These are phyloP conservation scores for Nemania sp. DNA, from an alignment of 2,329 filamentous ascomycete species.

Conservation along the genomic window DNA sequence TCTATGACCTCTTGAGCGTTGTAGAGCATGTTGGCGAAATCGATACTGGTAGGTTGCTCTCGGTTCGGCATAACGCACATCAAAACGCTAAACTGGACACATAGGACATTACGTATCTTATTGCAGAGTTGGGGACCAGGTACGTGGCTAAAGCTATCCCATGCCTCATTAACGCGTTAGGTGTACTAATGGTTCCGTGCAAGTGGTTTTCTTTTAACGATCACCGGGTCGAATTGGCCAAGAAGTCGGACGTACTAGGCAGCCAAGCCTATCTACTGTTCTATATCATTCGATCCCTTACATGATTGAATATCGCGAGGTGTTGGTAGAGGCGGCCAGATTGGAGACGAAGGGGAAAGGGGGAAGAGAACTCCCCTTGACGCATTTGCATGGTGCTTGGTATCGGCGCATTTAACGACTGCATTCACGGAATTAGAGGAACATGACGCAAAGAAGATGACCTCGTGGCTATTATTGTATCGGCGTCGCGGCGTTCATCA, in stretches of 20 bases:
- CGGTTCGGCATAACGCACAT: background rate
- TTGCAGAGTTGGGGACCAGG: constrained; percentile 76
- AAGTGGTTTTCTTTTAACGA: constrained; percentile 97
- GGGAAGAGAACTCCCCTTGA: constrained; percentile 1
- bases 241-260: constrained; percentile 80
- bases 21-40: constrained; percentile 93
- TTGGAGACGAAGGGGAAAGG: background rate
- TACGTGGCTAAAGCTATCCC: constrained; percentile 40
- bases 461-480: constrained; percentile 5
- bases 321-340: background rate
- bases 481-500: constrained; percentile 18
- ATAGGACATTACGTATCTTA: constrained; percentile 85
- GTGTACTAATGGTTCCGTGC: constrained; percentile 1
- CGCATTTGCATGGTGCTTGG: constrained; percentile 36
- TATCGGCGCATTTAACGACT: constrained; percentile 21
- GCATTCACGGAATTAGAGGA: constrained; percentile 29
- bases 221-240: constrained; percentile 84
- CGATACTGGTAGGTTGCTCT: constrained; percentile 65
- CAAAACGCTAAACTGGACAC: constrained; percentile 19
- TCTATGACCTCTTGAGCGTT: constrained; percentile 86
- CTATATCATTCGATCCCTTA: constrained; percentile 69
- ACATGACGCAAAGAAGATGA: constrained; percentile 22
- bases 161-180: background rate
- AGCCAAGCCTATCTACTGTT: constrained; percentile 91
- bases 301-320: constrained; percentile 13